These are phyloP conservation scores for Pythium monospermum DNA, from an alignment of 352 stramenopile genomes.

Conservation along the genomic window DNA sequence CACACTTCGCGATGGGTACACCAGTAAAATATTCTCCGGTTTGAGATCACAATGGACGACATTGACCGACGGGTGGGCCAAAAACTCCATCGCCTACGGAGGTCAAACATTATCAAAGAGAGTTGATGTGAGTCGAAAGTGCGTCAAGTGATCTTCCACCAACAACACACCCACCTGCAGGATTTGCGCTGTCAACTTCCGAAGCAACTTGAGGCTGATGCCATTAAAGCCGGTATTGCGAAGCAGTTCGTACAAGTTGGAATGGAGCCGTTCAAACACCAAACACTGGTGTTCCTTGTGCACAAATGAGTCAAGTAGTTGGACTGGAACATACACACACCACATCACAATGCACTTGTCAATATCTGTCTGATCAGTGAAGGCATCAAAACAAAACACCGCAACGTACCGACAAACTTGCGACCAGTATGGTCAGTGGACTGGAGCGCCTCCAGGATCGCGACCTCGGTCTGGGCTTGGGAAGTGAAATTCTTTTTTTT, in stretches of 20 bases:
- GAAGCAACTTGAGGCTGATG: slow-evolving; percentile 92
- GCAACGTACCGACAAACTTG: slow-evolving; percentile 88
- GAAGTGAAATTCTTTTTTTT: slow-evolving; percentile 96
- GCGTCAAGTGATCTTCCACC: too few relatives aligned
- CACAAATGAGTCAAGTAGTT: slow-evolving; percentile 93
- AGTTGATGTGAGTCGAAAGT: too few relatives aligned
- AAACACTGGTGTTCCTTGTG: slow-evolving; percentile 97
- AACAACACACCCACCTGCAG: slow-evolving; percentile 47
- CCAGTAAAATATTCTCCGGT: slow-evolving; percentile 98
- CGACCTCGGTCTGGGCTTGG: slow-evolving; percentile 97
- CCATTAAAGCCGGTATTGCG: slow-evolving; percentile 91
- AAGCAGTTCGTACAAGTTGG: slow-evolving; percentile 97
- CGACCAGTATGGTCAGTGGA: slow-evolving; percentile 74
- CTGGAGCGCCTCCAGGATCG: slow-evolving; percentile 91
- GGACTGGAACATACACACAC: slow-evolving; percentile 44
- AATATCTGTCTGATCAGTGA: too few relatives aligned
- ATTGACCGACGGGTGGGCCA: slow-evolving; percentile 89
- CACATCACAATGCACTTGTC: slow-evolving; percentile 2
- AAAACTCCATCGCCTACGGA: slow-evolving; percentile 74
- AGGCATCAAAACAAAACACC: neutral
- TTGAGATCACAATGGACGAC: slow-evolving; percentile 99
- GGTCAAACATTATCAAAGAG: too few relatives aligned
- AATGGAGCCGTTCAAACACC: slow-evolving; percentile 95
- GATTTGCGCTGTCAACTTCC: slow-evolving; percentile 96
- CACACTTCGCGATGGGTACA: slow-evolving; percentile 90